Evolutionary conservation across 2,329 filamentous ascomycete genomes (phyloP), one percentile per base, ranked within the genome.

Genomic region (Hypoxylon sp.): DNA sequence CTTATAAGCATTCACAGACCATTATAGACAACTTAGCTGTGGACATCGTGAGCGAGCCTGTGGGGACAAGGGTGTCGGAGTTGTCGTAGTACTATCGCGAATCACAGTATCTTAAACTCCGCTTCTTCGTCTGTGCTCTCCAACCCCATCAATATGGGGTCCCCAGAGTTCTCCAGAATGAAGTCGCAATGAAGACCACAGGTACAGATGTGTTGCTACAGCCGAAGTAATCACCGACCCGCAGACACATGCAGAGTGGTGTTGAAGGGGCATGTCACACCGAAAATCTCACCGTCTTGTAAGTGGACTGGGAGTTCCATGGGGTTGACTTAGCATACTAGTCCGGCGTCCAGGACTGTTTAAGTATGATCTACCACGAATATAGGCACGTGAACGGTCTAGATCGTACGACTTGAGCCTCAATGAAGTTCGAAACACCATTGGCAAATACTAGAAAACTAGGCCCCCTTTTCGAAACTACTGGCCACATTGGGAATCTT

Each of bases 161-260:
- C 42, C 30, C 40, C 30, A 48, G 11, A 35, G 55, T 33, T 46
- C 42, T 17, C 40, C 30, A 48, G 11, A 35, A 42, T 33, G 25
- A 46, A 42, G 17, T 22, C n/a, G 42, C 42, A 35, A 6, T 14
- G 27, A 20, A 57, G 33, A 46, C 27, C 46, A 33, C 11, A 50
- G 30, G 60, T 6, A 40, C 57, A 56, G 68, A 75, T 22, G 63
- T 17, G 35, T 58, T 57, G 20, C 66, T 44, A 20, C 58, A 59
- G 35, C 53, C 50, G 69, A 66, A 70, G 33, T 58, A 56, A 44
- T 73, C 73, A 46, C 72, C 61, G 30, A 68, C 68, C 17, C 2
- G 70, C 68, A 57, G 71, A 72, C 2, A 71, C 71, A 60, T 73
- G 69, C 49, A 74, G 22, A 61, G 67, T 73, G 48, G 70, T 70